A percentile compares a stretch with the other conserved stretches of the same genome.
phyloP scores from a whole-genome alignment of 2,329 filamentous ascomycete species.

The Pseudonectria buxi region DNA sequence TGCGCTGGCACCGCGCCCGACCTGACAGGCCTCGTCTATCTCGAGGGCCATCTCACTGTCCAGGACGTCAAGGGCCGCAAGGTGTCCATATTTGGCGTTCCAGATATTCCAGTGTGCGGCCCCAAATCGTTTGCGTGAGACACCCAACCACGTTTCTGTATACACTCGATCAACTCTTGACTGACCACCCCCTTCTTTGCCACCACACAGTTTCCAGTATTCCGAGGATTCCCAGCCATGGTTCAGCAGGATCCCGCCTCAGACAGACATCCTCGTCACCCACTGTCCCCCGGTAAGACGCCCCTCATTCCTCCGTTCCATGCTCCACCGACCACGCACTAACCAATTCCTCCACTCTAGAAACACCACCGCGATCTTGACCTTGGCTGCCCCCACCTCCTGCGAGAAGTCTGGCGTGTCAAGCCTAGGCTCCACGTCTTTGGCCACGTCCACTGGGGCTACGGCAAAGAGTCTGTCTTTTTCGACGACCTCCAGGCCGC shows the following conservation, averaged over 20 bases:
- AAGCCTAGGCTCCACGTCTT: conserved; percentile 74
- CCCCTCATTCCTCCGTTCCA: neutral
- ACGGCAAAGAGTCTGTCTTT: conserved; percentile 62
- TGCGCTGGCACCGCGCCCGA: conserved; percentile 48
- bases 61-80: conserved; percentile 55
- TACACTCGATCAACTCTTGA: neutral
- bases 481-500: conserved; percentile 68
- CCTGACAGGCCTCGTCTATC: conserved; percentile 65
- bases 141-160: neutral
- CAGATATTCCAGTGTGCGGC: conserved; percentile 73
- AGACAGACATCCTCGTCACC: conserved; percentile 73
- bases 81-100: conserved; percentile 64
- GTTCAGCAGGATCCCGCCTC: conserved; percentile 61
- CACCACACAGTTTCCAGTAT: conserved; percentile 61
- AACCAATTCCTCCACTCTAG: conserved; percentile 22
- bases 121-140: conserved; percentile 56
- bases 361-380: conserved; percentile 63
- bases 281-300: conserved; percentile 63
- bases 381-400: conserved; percentile 63
- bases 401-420: conserved; percentile 67
- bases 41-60: conserved; percentile 61
- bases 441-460: conserved; percentile 74
- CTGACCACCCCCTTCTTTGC: conserved; percentile 4
- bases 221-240: conserved; percentile 59
- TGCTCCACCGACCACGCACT: no score